phyloP scores from a whole-genome alignment of 441 rosid species.

The Eutrema salsugineum region DNA sequence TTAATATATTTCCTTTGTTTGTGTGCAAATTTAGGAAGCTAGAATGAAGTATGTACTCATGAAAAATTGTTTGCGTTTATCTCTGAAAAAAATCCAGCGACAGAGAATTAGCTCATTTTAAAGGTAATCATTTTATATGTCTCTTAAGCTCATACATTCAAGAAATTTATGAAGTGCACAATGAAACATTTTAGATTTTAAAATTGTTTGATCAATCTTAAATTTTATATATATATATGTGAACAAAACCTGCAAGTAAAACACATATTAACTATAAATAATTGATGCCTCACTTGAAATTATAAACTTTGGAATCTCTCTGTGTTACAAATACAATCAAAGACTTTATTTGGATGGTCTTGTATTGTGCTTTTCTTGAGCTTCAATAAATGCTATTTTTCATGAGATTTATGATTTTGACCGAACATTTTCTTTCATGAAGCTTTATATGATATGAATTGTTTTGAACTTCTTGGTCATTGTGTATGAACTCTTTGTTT shows the following conservation, averaged over 20 bases:
- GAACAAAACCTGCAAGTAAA: background rate
- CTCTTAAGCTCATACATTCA: background rate
- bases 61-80: conserved; percentile 69
- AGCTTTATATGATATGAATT: no score
- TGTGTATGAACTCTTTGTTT: no score
- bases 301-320: no score
- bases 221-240: background rate
- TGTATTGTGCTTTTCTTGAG: no score
- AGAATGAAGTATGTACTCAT: conserved; percentile 29
- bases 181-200: background rate
- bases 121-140: conserved; percentile 35
- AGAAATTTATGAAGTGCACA: background rate
- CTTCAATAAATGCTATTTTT: no score
- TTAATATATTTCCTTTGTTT: background rate
- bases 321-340: no score
- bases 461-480: no score
- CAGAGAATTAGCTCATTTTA: conserved; percentile 57
- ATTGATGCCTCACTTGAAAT: no score
- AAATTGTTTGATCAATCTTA: background rate
- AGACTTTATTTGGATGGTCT: no score
- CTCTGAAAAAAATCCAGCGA: conserved; percentile 48
- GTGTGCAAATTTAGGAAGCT: conserved; percentile 48
- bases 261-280: no score
- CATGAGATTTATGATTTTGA: background rate
- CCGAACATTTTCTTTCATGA: no score